A percentile compares a stretch with the other conserved stretches of the same genome.
These are phyloP conservation scores for Periconia macrospinosa DNA, from an alignment of 2,329 filamentous ascomycete genomes.

Conservation along the genomic window DNA sequence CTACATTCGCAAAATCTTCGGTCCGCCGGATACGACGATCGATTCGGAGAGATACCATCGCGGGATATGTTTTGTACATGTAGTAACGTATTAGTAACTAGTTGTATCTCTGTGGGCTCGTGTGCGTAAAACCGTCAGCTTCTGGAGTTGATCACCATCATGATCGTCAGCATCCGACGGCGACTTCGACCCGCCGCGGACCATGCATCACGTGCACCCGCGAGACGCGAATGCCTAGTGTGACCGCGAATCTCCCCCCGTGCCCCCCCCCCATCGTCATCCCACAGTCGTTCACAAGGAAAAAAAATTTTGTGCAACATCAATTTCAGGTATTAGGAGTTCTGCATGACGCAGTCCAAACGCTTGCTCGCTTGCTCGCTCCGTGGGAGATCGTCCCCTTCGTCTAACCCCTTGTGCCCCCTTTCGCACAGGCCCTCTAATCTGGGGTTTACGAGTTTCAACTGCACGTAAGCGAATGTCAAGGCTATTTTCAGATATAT, in stretches of 20 bases:
- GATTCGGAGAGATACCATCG: neutral
- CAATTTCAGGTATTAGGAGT: conserved; percentile 21
- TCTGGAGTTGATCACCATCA: neutral
- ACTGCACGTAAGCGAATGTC: conserved; percentile 21
- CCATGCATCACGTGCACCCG: conserved; percentile 18
- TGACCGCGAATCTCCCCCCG: neutral
- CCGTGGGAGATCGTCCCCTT: conserved; percentile 10
- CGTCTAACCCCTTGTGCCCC: neutral
- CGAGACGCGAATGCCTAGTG: neutral
- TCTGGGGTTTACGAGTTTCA: conserved; percentile 31
- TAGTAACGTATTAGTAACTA: too few relatives aligned
- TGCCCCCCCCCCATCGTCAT: conserved; percentile 26
- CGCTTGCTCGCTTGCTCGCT: conserved; percentile 11
- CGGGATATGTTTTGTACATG: too few relatives aligned
- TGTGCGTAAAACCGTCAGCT: neutral
- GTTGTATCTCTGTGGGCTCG: neutral
- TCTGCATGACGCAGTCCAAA: conserved; percentile 32
- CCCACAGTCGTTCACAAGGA: conserved; percentile 11
- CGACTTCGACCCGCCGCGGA: neutral
- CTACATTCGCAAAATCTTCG: too few relatives aligned
- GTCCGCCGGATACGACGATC: neutral
- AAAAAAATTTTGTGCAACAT: conserved; percentile 13
- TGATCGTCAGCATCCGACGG: neutral
- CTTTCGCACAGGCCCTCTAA: conserved; percentile 25
- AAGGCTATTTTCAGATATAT: conserved; percentile 35